These are phyloP conservation scores for Polyporus arcularius DNA, from an alignment of 768 basidiomycete genomes.

Conservation along the genomic window DNA sequence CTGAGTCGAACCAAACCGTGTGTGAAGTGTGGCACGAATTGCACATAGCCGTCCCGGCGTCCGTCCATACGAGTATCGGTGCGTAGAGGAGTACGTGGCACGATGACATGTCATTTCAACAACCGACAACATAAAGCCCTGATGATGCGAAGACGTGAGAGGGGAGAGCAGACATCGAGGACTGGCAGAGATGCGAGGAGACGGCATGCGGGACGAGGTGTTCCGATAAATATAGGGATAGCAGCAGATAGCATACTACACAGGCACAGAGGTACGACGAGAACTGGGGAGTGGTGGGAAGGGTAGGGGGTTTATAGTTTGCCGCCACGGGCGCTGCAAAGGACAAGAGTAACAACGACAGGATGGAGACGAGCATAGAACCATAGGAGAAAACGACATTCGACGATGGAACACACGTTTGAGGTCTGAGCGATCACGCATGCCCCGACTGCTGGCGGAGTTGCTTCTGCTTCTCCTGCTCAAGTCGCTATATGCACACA, in stretches of 20 bases:
- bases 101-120: too few relatives aligned
- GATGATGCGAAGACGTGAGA: not conserved
- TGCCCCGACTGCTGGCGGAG: slow-evolving; percentile 36
- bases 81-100: too few relatives aligned
- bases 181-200: not conserved
- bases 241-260: slow-evolving; percentile 23
- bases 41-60: too few relatives aligned
- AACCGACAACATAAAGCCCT: not conserved
- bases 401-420: not conserved
- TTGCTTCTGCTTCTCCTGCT: slow-evolving; percentile 90
- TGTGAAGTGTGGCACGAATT: too few relatives aligned
- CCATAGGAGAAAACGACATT: slow-evolving; percentile 6
- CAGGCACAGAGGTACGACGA: not conserved
- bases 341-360: not conserved
- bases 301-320: not conserved
- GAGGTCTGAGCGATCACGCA: slow-evolving; percentile 3
- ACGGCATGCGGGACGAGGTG: not conserved
- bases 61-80: too few relatives aligned
- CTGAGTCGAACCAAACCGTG: too few relatives aligned
- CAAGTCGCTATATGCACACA: slow-evolving; percentile 57
- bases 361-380: slow-evolving; percentile 5
- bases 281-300: not conserved
- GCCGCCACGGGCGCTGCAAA: not conserved
- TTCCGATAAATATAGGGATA: slow-evolving; percentile 20
- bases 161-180: not conserved